phyloP scores from a whole-genome alignment of 352 stramenopile species.

The Pythium chondricola region DNA sequence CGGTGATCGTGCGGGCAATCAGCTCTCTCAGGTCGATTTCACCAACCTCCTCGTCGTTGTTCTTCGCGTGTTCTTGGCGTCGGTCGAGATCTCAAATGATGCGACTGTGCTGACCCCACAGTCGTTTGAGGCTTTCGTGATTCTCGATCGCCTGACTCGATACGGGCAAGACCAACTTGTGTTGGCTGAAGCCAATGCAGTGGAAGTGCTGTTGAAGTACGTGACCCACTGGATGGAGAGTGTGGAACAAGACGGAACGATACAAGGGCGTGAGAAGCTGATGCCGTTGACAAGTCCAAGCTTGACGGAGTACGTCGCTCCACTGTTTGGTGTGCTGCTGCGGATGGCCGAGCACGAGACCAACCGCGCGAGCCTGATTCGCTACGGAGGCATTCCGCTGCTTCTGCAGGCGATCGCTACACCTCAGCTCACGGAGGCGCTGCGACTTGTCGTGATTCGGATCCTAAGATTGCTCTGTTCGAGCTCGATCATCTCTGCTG shows the following conservation, averaged over 20 bases:
- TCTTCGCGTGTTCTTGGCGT: constrained; percentile 19
- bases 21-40: constrained; percentile 36
- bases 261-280: constrained; percentile 5
- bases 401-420: constrained; percentile 28
- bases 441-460: constrained; percentile 20
- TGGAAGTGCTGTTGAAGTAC: constrained; percentile 34
- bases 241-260: constrained; percentile 10
- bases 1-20: constrained; percentile 24
- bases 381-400: constrained; percentile 27
- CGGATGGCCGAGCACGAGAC: constrained; percentile 18
- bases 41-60: constrained; percentile 30
- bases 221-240: constrained; percentile 29
- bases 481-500: constrained; percentile 11
- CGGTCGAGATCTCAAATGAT: background rate
- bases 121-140: constrained; percentile 25
- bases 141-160: constrained; percentile 33
- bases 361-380: constrained; percentile 13
- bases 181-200: constrained; percentile 32
- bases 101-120: background rate
- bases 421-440: constrained; percentile 13
- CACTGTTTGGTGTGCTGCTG: constrained; percentile 11
- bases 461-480: constrained; percentile 24
- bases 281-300: background rate
- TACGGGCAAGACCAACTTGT: constrained; percentile 32
- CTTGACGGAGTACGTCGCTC: constrained; percentile 10